Evolutionary conservation across 2,329 filamentous ascomycete species (phyloP), one percentile per base, ranked within the genome.

Genomic region (Kalmusia sp.): DNA sequence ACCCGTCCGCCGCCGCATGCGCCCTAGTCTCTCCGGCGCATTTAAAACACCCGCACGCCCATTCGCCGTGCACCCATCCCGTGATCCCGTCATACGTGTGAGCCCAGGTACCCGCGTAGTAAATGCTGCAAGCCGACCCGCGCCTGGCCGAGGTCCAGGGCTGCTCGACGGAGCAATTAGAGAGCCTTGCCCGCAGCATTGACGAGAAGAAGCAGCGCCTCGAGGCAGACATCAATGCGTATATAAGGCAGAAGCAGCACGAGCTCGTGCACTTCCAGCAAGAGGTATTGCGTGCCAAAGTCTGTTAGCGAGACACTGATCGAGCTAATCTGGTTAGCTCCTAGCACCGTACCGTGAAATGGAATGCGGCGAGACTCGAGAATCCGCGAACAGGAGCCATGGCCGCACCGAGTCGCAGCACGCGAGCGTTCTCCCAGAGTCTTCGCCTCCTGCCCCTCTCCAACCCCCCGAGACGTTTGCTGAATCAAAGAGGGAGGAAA

Each of bases 161-260:
- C 65, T 67, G 69, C 57, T 56, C 62, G 8, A 59, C 57, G 31
- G 62, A 62, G 59, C 69, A 72, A 63, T 63, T 73, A 59, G 66
- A 69, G 51, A 47, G 43, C 54, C 59, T 72, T 54, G 63, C 68
- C 49, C 61, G 59, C 61, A 70, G 59, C 57, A 62, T 74, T 52
- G 70, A 74, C 62, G 58, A 58, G 39, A 67, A 70, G 46, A 65
- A 71, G 55, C 66, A 67, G 62, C 65, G 68, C 59, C 70, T 74
- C 54, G 69, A 74, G 62, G 51, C 52, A 38, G 71, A 73, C 60
- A 73, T 74, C 58, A 38, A 62, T 46, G 59, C 59, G 40, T 74
- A 73, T 55, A 72, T 73, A 50, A 51, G 43, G 49, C 55, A 51
- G 54, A 72, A 72, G 61, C 71, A 73, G 62, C 57, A 58, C 39